Evolutionary conservation across 495 filamentous ascomycete species (phyloP), one percentile per base, ranked within the genome.

Genomic region (Aspergillus incahuasiensis): DNA sequence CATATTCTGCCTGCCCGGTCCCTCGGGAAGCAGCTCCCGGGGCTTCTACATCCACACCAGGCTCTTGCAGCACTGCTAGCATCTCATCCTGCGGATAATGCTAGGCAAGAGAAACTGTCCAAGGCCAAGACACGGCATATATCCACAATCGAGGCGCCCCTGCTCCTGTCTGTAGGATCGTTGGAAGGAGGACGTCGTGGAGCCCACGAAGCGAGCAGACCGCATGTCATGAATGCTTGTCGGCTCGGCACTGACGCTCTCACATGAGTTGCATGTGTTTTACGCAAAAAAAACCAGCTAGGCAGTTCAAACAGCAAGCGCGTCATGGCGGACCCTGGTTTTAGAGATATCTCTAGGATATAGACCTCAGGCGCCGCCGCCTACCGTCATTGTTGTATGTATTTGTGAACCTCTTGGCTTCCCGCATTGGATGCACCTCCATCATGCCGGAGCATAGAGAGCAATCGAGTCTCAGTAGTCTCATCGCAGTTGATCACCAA

Each of bases 151-250:
- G 72, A 77, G 63, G 68, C 59, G 25, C 56, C 75, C 3, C 60
- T 77, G 13, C 62, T 77, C 3, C 62, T 77, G 15, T 64, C 66
- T 66, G 25, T 54, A 55, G 13, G 57, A 61, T 40, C 34, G 63
- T 12, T 70, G 67, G 65, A 59, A 47, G 25, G 58, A 66, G 44
- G 63, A 65, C 51, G 66, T 70, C 9, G 64, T 75, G 21, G 74
- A 77, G 54, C 74, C 71, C 0, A 67, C 71, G 5, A 70, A 67
- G 35, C 59, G 71, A 42, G 68, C 66, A 3, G 74, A 74, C 41
- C 66, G 68, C 4, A 75, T 75, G 71, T 71, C 72, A 1, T 77
- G 73, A 73, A 74, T 74, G 68, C 40, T 65, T 34, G 59, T 76
- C 38, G 67, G 69, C 25, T 65, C 64, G 44, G 72, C 70, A 2